phyloP scores from a whole-genome alignment of 306 rosid genomes.

The Mimosa pudica region DNA sequence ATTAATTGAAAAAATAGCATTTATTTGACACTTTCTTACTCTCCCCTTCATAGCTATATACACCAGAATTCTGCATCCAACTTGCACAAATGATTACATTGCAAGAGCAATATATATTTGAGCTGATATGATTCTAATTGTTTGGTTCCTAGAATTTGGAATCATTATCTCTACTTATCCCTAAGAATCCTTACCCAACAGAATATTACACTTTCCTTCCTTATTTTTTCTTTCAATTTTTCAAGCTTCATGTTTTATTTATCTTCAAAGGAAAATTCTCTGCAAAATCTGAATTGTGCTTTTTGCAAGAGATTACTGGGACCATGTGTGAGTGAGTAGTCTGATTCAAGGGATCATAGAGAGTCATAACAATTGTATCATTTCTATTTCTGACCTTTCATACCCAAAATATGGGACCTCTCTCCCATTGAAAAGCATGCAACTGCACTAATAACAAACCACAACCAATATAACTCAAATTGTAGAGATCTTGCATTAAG shows the following conservation, averaged over 20 bases:
- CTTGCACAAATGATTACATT: constrained; percentile 6
- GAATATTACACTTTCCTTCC: not conserved
- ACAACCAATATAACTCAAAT: not conserved
- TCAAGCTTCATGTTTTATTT: not conserved
- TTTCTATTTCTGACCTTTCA: not conserved
- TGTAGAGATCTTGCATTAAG: not conserved
- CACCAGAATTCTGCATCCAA: not conserved
- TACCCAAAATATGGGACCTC: not conserved
- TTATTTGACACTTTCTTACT: constrained; percentile 5
- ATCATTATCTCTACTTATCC: constrained; percentile 27
- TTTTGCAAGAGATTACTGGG: constrained; percentile 17
- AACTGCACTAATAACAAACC: too few relatives aligned
- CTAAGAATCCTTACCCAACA: constrained; percentile 4
- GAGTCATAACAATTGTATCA: not conserved
- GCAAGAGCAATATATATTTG: not conserved
- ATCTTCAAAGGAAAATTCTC: not conserved
- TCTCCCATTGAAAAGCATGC: not conserved
- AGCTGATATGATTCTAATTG: constrained; percentile 14
- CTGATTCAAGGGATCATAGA: not conserved
- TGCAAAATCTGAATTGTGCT: not conserved
- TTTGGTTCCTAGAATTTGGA: constrained; percentile 9
- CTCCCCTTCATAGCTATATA: not conserved
- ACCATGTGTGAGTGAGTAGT: constrained; percentile 13
- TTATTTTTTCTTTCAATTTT: not conserved
- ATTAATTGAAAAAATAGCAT: not conserved